Conservation (phyloP, 352 stramenopile species). For the Globisporangium cylindrosporum region DNA sequence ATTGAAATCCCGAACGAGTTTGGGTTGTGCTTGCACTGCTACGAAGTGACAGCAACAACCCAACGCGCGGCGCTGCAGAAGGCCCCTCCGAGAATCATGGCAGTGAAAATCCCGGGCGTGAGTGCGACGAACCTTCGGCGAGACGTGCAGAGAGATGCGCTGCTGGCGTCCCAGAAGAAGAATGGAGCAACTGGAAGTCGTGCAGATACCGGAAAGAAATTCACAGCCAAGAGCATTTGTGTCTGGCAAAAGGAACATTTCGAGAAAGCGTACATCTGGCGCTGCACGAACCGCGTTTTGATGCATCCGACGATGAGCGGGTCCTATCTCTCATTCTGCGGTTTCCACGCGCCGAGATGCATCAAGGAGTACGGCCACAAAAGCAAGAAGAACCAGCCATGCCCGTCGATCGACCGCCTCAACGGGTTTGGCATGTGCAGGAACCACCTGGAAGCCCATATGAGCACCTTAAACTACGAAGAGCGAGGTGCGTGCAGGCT, state of each 20-base stretch:
- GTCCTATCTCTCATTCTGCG: conserved; percentile 61
- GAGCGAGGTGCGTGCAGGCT: conserved; percentile 36
- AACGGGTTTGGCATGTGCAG: conserved; percentile 69
- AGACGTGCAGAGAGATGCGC: conserved; percentile 22
- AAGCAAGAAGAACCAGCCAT: conserved; percentile 26
- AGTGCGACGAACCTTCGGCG: conserved; percentile 26
- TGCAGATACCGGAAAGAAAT: not conserved
- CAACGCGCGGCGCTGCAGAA: conserved; percentile 49
- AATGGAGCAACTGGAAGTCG: conserved; percentile 7
- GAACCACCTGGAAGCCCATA: conserved; percentile 63
- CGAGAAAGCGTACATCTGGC: conserved; percentile 50
- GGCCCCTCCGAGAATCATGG: conserved; percentile 31
- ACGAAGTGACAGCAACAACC: conserved; percentile 38
- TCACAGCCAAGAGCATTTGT: conserved; percentile 36
- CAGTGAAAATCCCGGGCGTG: conserved; percentile 42
- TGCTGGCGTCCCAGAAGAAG: conserved; percentile 16
- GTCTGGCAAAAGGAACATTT: conserved; percentile 61
- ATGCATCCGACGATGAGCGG: conserved; percentile 52
- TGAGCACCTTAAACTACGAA: conserved; percentile 53
- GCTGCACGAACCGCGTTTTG: conserved; percentile 54
- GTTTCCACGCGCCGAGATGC: conserved; percentile 58
- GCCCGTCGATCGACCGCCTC: conserved; percentile 44
- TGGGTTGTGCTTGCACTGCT: conserved; percentile 58
- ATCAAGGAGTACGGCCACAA: conserved; percentile 53
- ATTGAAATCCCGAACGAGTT: conserved; percentile 64